These are phyloP conservation scores for Erythrophleum ivorense DNA, from an alignment of 331 rosid species.

Conservation along the genomic window DNA sequence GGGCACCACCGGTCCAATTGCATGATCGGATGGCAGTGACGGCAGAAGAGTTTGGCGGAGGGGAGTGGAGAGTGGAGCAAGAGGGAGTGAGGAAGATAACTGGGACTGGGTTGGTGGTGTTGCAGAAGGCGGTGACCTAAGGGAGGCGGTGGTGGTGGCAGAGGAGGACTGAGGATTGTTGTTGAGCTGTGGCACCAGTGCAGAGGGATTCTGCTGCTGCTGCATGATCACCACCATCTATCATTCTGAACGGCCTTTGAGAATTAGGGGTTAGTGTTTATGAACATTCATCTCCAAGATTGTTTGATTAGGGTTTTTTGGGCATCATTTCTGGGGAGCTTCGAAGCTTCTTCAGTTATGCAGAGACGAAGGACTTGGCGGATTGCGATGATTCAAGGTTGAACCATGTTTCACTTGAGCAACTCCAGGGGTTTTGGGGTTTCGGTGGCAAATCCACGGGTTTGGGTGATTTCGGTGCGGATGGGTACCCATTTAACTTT, in stretches of 20 bases:
- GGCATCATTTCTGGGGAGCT: background rate
- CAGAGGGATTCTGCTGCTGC: constrained; percentile 75
- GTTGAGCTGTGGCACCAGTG: constrained; percentile 64
- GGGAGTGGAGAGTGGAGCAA: constrained; percentile 42
- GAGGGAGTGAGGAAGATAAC: constrained; percentile 45
- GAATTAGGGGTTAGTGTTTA: constrained; percentile 36
- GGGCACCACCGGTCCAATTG: constrained; percentile 44
- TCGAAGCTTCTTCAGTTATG: background rate
- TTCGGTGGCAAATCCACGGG: background rate
- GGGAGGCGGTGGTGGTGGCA: constrained; percentile 42
- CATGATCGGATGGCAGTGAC: constrained; percentile 51
- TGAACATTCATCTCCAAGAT: background rate
- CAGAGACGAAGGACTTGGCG: background rate
- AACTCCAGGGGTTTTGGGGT: background rate
- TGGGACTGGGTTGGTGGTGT: constrained; percentile 48
- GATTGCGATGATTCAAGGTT: background rate
- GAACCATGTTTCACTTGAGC: background rate
- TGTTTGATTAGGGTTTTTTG: constrained; percentile 6
- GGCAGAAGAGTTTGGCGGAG: constrained; percentile 55
- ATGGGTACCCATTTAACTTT: too few species aligned
- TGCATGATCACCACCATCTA: constrained; percentile 77
- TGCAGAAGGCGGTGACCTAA: constrained; percentile 71
- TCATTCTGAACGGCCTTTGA: constrained; percentile 66
- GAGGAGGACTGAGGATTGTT: constrained; percentile 59
- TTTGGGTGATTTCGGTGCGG: background rate